Evolutionary conservation across 1,139 yeast genomes (phyloP).

Genomic region (Hansenula lynferdii): DNA sequence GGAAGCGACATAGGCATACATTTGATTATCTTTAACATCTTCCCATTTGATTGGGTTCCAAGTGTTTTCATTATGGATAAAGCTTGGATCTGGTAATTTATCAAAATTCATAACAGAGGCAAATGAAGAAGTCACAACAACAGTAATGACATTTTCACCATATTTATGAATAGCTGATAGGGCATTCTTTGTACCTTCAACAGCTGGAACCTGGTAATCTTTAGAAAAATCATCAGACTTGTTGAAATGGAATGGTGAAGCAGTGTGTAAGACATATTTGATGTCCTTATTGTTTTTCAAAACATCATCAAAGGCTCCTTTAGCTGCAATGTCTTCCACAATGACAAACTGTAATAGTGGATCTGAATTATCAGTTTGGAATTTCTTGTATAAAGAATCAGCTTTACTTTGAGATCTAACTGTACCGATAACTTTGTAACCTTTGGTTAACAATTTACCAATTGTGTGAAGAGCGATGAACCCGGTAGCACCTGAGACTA

Average conservation of each 20-base stretch:
- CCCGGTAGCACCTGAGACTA: conserved; percentile 2
- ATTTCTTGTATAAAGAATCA: neutral
- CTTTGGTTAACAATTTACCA: conserved; percentile 13
- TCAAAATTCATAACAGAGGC: conserved; percentile 45
- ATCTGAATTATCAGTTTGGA: neutral
- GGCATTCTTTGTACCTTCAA: conserved; percentile 41
- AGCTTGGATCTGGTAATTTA: conserved; percentile 23
- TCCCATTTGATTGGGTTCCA: conserved; percentile 43
- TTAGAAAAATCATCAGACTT: conserved; percentile 27
- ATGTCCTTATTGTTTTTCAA: conserved; percentile 41
- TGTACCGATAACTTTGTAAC: conserved; percentile 39
- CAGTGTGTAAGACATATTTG: conserved; percentile 50
- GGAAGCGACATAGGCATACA: conserved; percentile 42
- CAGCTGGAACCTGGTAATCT: conserved; percentile 42
- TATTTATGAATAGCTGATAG: conserved; percentile 34
- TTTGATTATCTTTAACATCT: conserved; percentile 19
- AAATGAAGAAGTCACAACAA: conserved; percentile 51
- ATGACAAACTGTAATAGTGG: conserved; percentile 34
- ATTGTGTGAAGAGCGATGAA: conserved; percentile 1
- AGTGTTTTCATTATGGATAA: conserved; percentile 29
- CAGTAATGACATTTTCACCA: conserved; percentile 42
- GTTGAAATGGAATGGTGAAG: conserved; percentile 42
- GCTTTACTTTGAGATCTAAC: conserved; percentile 1
- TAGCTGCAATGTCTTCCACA: conserved; percentile 41
- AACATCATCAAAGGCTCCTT: conserved; percentile 47